Conservation (phyloP, 1,284 basidiomycete species). For the Cystobasidium sp. region DNA sequence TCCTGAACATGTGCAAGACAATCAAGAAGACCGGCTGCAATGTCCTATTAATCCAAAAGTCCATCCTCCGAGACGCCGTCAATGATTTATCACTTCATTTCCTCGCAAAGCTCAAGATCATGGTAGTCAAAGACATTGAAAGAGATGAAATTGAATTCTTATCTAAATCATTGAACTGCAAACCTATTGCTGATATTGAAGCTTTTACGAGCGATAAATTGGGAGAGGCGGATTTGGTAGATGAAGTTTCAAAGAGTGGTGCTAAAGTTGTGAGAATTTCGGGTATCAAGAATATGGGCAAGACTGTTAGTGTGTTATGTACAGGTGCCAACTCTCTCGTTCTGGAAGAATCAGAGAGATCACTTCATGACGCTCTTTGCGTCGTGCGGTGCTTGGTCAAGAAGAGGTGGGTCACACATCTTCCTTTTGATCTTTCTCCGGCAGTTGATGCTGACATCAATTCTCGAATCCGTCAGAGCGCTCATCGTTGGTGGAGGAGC, state of each 20-base stretch:
- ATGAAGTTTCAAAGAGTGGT: conserved; percentile 83
- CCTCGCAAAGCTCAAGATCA: conserved; percentile 95
- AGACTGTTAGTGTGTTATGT: conserved; percentile 93
- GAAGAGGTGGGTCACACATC: conserved; percentile 71
- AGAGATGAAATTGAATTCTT: conserved; percentile 99
- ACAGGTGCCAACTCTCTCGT: conserved; percentile 94
- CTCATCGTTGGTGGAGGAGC: conserved; percentile 97
- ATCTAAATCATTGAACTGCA: conserved; percentile 90
- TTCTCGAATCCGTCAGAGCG: conserved; percentile 64
- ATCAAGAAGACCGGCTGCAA: conserved; percentile 99
- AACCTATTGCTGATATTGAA: conserved; percentile 97
- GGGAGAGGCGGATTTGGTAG: conserved; percentile 92
- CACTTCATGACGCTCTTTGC: conserved; percentile 96
- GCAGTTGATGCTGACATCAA: background rate
- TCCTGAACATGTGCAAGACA: conserved; percentile 98
- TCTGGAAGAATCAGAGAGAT: conserved; percentile 95
- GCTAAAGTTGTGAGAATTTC: conserved; percentile 93
- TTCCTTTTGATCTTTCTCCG: background rate
- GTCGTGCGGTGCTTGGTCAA: conserved; percentile 98
- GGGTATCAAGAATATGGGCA: conserved; percentile 88
- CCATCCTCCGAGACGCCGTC: conserved; percentile 96
- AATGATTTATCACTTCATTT: conserved; percentile 99
- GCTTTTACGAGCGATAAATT: conserved; percentile 99
- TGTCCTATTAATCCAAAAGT: conserved; percentile 97
- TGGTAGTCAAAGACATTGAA: conserved; percentile 97